These are phyloP conservation scores for Seminavis robusta DNA, from an alignment of 108 stramenopile species.

Conservation along the genomic window DNA sequence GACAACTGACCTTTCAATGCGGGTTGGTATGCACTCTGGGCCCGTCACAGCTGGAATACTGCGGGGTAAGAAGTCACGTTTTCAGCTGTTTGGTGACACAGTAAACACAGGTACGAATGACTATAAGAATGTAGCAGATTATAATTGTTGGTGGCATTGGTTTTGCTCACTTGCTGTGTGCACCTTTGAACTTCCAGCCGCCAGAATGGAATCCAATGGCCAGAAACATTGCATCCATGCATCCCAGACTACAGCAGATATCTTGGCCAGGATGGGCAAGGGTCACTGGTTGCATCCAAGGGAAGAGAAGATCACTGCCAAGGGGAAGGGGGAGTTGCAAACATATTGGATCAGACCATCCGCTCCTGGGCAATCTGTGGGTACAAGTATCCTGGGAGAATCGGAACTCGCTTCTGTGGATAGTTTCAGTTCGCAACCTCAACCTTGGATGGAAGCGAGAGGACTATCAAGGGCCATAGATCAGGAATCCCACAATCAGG, in stretches of 20 bases:
- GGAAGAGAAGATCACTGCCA: slow-evolving; percentile 26
- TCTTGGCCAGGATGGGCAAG: slow-evolving; percentile 21
- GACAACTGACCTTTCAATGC: slow-evolving; percentile 26
- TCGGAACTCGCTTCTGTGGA: no score
- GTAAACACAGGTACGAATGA: no score
- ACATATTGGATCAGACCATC: slow-evolving; percentile 48
- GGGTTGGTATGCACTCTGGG: slow-evolving; percentile 48
- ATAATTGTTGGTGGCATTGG: no score
- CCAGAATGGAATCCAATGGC: slow-evolving; percentile 45
- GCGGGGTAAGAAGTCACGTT: slow-evolving; percentile 10
- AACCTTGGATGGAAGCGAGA: no score
- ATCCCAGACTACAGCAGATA: slow-evolving; percentile 29
- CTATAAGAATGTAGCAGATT: no score
- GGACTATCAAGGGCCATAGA: no score
- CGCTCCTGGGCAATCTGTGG: no score
- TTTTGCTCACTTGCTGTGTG: no score
- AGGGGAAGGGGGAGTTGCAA: slow-evolving; percentile 53
- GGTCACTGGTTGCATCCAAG: slow-evolving; percentile 26
- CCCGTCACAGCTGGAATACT: slow-evolving; percentile 47
- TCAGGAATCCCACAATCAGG: no score
- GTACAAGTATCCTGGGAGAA: no score
- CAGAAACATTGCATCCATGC: slow-evolving; percentile 27
- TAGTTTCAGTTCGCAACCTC: no score
- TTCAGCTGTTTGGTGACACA: slow-evolving; percentile 51
- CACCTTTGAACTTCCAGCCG: no score